These are phyloP conservation scores for Rhododendron williamsianum DNA, from an alignment of 148 eudicot genomes.

Conservation along the genomic window DNA sequence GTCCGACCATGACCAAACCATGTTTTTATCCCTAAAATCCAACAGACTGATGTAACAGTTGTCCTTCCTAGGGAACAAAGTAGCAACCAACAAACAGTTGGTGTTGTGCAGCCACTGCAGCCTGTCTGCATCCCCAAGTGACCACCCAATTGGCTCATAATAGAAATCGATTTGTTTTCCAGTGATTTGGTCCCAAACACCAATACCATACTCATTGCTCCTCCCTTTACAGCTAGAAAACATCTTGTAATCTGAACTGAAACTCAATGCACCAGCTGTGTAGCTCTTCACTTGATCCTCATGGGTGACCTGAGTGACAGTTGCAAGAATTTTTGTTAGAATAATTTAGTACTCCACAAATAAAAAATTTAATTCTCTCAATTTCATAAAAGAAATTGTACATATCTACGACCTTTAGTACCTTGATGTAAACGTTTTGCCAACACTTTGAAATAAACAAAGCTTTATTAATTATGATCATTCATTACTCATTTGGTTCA, in stretches of 20 bases:
- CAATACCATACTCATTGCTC: slow-evolving; percentile 83
- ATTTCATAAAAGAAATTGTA: neutral
- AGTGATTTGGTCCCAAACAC: slow-evolving; percentile 79
- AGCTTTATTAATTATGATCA: neutral
- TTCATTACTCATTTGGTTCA: neutral
- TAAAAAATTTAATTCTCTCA: neutral
- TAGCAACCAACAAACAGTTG: slow-evolving; percentile 67
- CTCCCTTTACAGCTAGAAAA: slow-evolving; percentile 84
- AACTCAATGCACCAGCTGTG: slow-evolving; percentile 76
- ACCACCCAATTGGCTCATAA: slow-evolving; percentile 79
- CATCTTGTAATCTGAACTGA: slow-evolving; percentile 35
- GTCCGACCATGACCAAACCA: slow-evolving; percentile 92
- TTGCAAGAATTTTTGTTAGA: neutral
- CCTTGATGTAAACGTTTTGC: neutral
- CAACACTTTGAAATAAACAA: neutral
- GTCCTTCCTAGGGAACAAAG: slow-evolving; percentile 77
- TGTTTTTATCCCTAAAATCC: slow-evolving; percentile 61
- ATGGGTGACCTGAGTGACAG: slow-evolving; percentile 37
- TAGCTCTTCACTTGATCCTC: slow-evolving; percentile 60
- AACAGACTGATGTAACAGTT: slow-evolving; percentile 79
- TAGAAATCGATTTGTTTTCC: slow-evolving; percentile 81
- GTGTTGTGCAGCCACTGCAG: slow-evolving; percentile 66
- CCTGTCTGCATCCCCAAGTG: slow-evolving; percentile 82
- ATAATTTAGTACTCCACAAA: neutral
- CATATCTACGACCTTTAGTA: neutral